Evolutionary conservation across 495 filamentous ascomycete genomes (phyloP).

Genomic region (Neurospora africana): DNA sequence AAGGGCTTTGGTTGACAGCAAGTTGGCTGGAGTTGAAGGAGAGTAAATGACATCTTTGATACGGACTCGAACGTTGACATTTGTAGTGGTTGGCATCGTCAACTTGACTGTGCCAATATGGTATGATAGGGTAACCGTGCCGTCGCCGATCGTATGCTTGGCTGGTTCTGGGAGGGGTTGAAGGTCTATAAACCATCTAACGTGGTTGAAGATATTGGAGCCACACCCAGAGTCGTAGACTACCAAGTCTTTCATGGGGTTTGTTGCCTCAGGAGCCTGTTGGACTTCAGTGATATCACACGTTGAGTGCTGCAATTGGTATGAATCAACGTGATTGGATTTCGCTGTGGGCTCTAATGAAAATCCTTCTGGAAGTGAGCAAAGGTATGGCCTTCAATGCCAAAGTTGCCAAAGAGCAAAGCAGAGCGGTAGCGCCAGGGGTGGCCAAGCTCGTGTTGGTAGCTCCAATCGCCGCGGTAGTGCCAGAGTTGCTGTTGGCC

Average conservation of each 20-base stretch:
- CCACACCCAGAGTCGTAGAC: not conserved
- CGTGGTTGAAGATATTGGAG: not conserved
- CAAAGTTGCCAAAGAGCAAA: not conserved
- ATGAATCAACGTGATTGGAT: not conserved
- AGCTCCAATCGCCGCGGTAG: too few relatives aligned
- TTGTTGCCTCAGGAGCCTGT: not conserved
- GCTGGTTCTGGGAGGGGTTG: rapidly evolving
- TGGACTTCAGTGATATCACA: not conserved
- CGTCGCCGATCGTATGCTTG: not conserved
- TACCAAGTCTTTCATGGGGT: not conserved
- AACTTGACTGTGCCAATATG: not conserved
- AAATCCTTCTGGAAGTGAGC: not conserved
- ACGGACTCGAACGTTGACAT: not conserved
- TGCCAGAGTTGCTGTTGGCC: not conserved
- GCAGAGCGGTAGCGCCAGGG: not conserved
- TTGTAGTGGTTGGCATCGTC: not conserved
- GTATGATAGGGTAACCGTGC: not conserved
- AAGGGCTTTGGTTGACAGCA: not conserved
- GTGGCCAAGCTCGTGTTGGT: not conserved
- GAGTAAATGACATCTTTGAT: not conserved
- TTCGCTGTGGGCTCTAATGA: not conserved
- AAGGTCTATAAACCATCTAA: not conserved
- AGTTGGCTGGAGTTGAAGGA: not conserved
- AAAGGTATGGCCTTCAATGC: rapidly evolving
- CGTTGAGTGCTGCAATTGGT: not conserved